Percentiles rank a stretch among this genome's conserved stretches.
These are phyloP conservation scores for Podila horticola DNA, from an alignment of 192 early-diverging fungal genomes.

Conservation along the genomic window DNA sequence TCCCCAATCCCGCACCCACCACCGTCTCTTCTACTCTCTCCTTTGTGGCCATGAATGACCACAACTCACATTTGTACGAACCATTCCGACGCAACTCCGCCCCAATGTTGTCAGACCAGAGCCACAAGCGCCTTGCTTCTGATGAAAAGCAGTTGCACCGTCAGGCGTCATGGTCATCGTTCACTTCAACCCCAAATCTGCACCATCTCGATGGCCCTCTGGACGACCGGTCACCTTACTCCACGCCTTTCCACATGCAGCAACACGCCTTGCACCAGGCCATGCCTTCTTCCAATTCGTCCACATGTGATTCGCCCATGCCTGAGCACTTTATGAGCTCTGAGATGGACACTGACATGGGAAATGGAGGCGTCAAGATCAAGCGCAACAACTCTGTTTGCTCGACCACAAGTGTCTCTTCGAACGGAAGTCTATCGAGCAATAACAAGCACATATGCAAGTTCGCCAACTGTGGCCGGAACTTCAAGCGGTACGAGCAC, in stretches of 20 bases:
- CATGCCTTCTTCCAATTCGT: constrained; percentile 25
- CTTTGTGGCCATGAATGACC: constrained; percentile 34
- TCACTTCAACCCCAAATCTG: constrained; percentile 6
- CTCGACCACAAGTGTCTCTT: constrained; percentile 26
- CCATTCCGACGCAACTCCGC: constrained; percentile 29
- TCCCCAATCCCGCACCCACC: constrained; percentile 1
- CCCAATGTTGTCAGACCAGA: constrained; percentile 19
- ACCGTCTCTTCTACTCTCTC: constrained; percentile 14
- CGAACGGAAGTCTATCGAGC: constrained; percentile 6
- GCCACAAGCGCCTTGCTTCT: constrained; percentile 16
- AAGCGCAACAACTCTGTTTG: constrained; percentile 31
- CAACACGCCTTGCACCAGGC: constrained; percentile 18
- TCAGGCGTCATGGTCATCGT: constrained; percentile 32
- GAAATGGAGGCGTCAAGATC: constrained; percentile 7
- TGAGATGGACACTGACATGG: neutral
- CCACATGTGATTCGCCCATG: constrained; percentile 29
- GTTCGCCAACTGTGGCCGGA: constrained; percentile 54
- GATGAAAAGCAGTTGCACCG: constrained; percentile 38
- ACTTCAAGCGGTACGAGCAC: constrained; percentile 80
- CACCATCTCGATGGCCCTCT: constrained; percentile 4
- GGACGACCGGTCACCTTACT: constrained; percentile 8
- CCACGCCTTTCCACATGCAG: neutral
- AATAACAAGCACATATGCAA: constrained; percentile 36
- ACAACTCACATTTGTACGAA: constrained; percentile 16
- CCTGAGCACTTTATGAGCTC: constrained; percentile 17